Conservation (phyloP, 2,329 filamentous ascomycete species). For the Fusarium longipes region DNA sequence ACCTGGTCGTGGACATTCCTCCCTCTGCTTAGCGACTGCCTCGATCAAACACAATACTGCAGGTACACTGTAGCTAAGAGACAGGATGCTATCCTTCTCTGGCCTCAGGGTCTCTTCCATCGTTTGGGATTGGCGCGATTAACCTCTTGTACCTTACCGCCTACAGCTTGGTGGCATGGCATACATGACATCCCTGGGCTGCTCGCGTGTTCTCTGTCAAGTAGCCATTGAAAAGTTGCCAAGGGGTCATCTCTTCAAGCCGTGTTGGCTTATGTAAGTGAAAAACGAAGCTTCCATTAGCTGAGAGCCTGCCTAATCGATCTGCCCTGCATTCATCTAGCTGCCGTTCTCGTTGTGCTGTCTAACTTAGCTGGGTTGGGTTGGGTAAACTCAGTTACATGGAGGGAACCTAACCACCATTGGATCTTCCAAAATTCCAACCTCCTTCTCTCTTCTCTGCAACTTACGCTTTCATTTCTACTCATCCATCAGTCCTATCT, state of each 20-base stretch:
- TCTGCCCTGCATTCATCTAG: slow-evolving; percentile 45
- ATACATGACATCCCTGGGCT: slow-evolving; percentile 37
- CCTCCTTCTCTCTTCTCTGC: slow-evolving; percentile 1
- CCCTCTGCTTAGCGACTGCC: background rate
- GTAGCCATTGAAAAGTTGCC: slow-evolving; percentile 36
- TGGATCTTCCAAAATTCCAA: background rate
- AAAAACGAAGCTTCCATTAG: slow-evolving; percentile 7
- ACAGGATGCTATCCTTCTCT: slow-evolving; percentile 17
- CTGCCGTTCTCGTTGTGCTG: slow-evolving; percentile 21
- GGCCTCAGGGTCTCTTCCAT: slow-evolving; percentile 14
- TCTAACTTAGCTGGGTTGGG: slow-evolving; percentile 31
- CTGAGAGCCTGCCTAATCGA: slow-evolving; percentile 36
- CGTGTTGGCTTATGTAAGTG: slow-evolving; percentile 20
- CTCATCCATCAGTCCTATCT: slow-evolving; percentile 6
- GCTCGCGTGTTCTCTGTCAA: slow-evolving; percentile 24
- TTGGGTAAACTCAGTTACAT: slow-evolving; percentile 24
- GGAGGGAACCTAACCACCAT: slow-evolving; percentile 8
- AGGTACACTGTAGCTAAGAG: slow-evolving; percentile 41
- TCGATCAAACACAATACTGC: slow-evolving; percentile 12
- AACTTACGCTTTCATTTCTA: slow-evolving; percentile 11
- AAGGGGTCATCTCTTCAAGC: slow-evolving; percentile 4
- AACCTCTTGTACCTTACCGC: slow-evolving; percentile 32
- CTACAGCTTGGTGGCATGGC: slow-evolving; percentile 34
- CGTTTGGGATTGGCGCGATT: slow-evolving; percentile 39
- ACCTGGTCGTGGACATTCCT: background rate